Evolutionary conservation across 352 stramenopile genomes (phyloP).

Genomic region (Globisporangium spiculum): DNA sequence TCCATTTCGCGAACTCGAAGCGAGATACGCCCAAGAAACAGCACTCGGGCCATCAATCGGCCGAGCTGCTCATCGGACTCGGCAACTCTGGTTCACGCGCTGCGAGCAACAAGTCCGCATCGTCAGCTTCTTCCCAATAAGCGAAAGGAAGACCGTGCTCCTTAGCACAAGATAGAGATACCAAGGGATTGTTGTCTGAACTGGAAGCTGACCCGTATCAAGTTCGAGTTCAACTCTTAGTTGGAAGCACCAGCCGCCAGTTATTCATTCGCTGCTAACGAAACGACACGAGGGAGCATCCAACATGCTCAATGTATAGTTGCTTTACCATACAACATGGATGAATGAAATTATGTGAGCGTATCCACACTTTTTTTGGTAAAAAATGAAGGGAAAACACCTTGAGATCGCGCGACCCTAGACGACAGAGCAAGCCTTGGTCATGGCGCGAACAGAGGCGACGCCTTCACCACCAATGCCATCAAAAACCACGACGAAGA

Average conservation of each 20-base stretch:
- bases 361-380: too few relatives aligned
- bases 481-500: too few relatives aligned
- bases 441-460: too few relatives aligned
- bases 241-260: background rate
- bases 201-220: background rate
- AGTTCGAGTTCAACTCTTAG: background rate
- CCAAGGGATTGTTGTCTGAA: background rate
- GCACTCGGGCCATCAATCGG: slow-evolving; percentile 44
- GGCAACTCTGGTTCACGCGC: slow-evolving; percentile 20
- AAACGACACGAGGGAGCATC: too few relatives aligned
- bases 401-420: too few relatives aligned
- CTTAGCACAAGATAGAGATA: background rate
- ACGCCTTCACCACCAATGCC: too few relatives aligned
- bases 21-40: slow-evolving; percentile 19
- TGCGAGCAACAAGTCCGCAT: background rate
- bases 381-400: too few relatives aligned
- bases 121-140: background rate
- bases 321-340: too few relatives aligned
- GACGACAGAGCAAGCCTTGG: too few relatives aligned
- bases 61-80: slow-evolving; percentile 53
- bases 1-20: slow-evolving; percentile 23
- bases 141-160: too few relatives aligned
- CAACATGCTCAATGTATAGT: too few relatives aligned
- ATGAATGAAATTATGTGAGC: too few relatives aligned
- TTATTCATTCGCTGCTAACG: background rate